Evolutionary conservation across 1,139 yeast species (phyloP).

Genomic region (Kodamaea derodonti): DNA sequence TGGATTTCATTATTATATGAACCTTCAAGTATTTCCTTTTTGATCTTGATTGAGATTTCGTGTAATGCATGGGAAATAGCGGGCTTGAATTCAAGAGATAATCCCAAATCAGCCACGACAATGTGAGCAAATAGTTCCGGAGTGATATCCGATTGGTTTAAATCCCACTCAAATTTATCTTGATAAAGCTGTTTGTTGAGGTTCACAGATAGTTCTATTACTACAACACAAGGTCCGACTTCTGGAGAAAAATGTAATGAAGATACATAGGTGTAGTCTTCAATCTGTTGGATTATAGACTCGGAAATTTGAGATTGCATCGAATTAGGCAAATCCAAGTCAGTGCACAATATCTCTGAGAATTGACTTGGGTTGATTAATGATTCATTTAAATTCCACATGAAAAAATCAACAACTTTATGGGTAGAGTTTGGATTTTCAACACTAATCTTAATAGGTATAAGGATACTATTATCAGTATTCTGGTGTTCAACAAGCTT

Average conservation of each 20-base stretch:
- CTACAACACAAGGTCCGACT: slow-evolving; percentile 60
- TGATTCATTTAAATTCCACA: slow-evolving; percentile 86
- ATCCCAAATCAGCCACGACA: slow-evolving; percentile 81
- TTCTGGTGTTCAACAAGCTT: slow-evolving; percentile 25
- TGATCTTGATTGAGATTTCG: slow-evolving; percentile 71
- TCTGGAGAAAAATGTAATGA: slow-evolving; percentile 63
- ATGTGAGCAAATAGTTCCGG: slow-evolving; percentile 83
- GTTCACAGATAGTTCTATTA: slow-evolving; percentile 78
- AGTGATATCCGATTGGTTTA: slow-evolving; percentile 57
- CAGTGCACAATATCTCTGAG: slow-evolving; percentile 75
- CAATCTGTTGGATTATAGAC: slow-evolving; percentile 75
- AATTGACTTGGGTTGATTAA: slow-evolving; percentile 80
- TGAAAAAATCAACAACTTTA: slow-evolving; percentile 72
- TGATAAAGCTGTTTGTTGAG: slow-evolving; percentile 81
- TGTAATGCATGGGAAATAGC: slow-evolving; percentile 87
- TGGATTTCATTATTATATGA: slow-evolving; percentile 46
- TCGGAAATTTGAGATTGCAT: slow-evolving; percentile 64
- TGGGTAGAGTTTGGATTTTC: slow-evolving; percentile 61
- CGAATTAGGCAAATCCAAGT: slow-evolving; percentile 69
- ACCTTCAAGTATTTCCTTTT: slow-evolving; percentile 86
- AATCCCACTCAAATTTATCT: slow-evolving; percentile 95
- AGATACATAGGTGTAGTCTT: slow-evolving; percentile 57
- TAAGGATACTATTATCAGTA: slow-evolving; percentile 43
- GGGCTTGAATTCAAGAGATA: slow-evolving; percentile 81
- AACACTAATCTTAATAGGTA: slow-evolving; percentile 76